Base-by-base conservation (phyloP, 345 rosid genomes). In the Draba incana region DNA sequence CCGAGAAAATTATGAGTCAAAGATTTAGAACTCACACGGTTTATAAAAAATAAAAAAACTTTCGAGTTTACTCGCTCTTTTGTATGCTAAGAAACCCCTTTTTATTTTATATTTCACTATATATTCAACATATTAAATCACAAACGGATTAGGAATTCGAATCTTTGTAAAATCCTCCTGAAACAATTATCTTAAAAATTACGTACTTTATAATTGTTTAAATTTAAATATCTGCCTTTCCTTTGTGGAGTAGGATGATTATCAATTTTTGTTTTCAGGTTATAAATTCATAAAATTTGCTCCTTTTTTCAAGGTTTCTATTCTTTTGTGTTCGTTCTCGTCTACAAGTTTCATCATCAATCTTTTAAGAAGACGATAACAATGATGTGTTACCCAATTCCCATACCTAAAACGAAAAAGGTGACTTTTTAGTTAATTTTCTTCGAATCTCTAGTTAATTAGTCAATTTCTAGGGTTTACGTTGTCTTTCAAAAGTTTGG, bases 321-420 rank as follows among this genome's bases (percentile, higher is more conserved):
- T 20, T 35, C 10, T 35, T 35, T 35, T 35, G 39, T 35, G 39
- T 35, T 35, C 39, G 39, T 35, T 8, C 39, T 35, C 39, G 39
- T 35, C 39, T 8, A 35, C 39, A 35, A 35, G 39, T 7, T 35
- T 8, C 39, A 35, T 35, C 39, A 35, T 35, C 28, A 55, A 55
- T 8, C 39, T n/a, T 55, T 24, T 56, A 10, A 37, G 44, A 35
- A 37, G 15, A 56, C 45, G 42, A 56, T 16, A 10, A 56, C 45
- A 25, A 56, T 37, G 61, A 1, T 56, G 14, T 43, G 45, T 56
- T 37, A 16, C 61, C 20, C 41, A 10, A 56, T 56, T 56, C 45
- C 45, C 61, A 37, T 16, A 16, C 61, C 61, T 16, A 37, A 56
- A 56, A 56, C 61, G 3, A 56, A 37, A 56, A 37, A 10, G 61